Conservation (phyloP, 345 rosid species). For the Lepidium didymum region DNA sequence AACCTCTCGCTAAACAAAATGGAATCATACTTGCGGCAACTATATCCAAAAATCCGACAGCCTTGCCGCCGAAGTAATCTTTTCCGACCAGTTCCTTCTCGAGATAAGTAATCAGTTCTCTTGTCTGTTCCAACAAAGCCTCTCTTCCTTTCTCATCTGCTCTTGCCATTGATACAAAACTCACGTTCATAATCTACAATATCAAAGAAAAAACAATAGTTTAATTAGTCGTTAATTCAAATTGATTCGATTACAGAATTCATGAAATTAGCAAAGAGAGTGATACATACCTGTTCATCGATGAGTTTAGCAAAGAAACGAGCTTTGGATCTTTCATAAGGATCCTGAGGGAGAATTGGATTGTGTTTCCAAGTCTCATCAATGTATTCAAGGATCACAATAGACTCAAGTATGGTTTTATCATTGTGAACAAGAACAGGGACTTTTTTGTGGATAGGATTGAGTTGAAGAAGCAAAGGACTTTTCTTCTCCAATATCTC, state of each 20-base stretch:
- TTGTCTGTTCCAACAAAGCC: slow-evolving; percentile 14
- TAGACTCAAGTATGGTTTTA: slow-evolving; percentile 34
- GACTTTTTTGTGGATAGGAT: slow-evolving; percentile 39
- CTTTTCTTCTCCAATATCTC: slow-evolving; percentile 33
- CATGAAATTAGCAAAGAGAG: not conserved
- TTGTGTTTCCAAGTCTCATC: slow-evolving; percentile 38
- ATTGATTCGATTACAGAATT: not conserved
- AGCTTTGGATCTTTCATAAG: slow-evolving; percentile 34
- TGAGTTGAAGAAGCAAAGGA: slow-evolving; percentile 28
- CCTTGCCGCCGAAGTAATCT: slow-evolving; percentile 35
- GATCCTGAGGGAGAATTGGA: slow-evolving; percentile 40
- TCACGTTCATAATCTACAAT: not conserved
- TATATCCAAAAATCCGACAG: slow-evolving; percentile 28
- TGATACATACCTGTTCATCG: slow-evolving; percentile 26
- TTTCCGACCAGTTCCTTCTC: slow-evolving; percentile 33
- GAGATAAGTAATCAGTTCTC: slow-evolving; percentile 18
- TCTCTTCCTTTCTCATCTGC: slow-evolving; percentile 19
- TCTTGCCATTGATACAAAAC: not conserved
- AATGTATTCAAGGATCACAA: slow-evolving; percentile 39
- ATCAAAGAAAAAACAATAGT: not conserved
- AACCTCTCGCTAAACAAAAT: slow-evolving; percentile 24
- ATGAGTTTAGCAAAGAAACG: slow-evolving; percentile 35
- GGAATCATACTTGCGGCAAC: slow-evolving; percentile 23
- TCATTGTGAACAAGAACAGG: slow-evolving; percentile 48
- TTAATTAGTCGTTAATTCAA: not conserved